Conservation (phyloP, 2,329 filamentous ascomycete species). For the Botrytis galanthina region DNA sequence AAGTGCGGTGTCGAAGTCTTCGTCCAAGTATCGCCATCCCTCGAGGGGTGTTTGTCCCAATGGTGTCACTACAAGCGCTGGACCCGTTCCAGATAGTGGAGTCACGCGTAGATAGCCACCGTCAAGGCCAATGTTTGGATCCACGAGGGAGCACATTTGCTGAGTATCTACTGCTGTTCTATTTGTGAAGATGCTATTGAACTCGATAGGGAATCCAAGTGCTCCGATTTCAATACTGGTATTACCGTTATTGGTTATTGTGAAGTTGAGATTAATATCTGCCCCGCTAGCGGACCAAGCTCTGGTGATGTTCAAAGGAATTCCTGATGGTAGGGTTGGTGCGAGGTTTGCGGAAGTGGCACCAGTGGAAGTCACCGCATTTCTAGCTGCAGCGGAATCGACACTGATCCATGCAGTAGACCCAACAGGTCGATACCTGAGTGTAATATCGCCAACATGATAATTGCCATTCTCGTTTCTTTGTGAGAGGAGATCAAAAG, state of each 20-base stretch:
- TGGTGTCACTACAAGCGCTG: slow-evolving; percentile 49
- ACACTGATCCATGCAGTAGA: slow-evolving; percentile 45
- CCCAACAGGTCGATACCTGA: slow-evolving; percentile 49
- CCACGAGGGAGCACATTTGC: slow-evolving; percentile 52
- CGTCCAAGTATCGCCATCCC: slow-evolving; percentile 53
- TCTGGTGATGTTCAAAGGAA: slow-evolving; percentile 48
- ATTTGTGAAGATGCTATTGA: slow-evolving; percentile 61
- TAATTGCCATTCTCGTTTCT: slow-evolving; percentile 53
- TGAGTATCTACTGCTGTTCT: slow-evolving; percentile 49
- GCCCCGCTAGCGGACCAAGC: slow-evolving; percentile 50
- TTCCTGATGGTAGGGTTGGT: slow-evolving; percentile 42
- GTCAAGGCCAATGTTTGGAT: slow-evolving; percentile 60
- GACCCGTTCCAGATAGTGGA: slow-evolving; percentile 51
- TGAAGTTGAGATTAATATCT: slow-evolving; percentile 53
- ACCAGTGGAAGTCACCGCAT: slow-evolving; percentile 37
- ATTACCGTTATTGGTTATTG: slow-evolving; percentile 46
- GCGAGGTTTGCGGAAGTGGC: slow-evolving; percentile 43
- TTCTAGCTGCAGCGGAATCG: slow-evolving; percentile 46
- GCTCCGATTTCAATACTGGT: slow-evolving; percentile 52
- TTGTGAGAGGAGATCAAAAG: slow-evolving; percentile 48
- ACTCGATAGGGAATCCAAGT: slow-evolving; percentile 57
- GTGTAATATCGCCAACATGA: slow-evolving; percentile 57
- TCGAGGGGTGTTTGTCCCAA: slow-evolving; percentile 51
- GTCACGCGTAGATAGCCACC: slow-evolving; percentile 56
- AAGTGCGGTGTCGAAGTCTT: slow-evolving; percentile 43